Percentiles rank a stretch among this genome's conserved stretches.
These are phyloP conservation scores for Umbelopsis sp. DNA, from an alignment of 192 early-diverging fungal species.

Conservation along the genomic window DNA sequence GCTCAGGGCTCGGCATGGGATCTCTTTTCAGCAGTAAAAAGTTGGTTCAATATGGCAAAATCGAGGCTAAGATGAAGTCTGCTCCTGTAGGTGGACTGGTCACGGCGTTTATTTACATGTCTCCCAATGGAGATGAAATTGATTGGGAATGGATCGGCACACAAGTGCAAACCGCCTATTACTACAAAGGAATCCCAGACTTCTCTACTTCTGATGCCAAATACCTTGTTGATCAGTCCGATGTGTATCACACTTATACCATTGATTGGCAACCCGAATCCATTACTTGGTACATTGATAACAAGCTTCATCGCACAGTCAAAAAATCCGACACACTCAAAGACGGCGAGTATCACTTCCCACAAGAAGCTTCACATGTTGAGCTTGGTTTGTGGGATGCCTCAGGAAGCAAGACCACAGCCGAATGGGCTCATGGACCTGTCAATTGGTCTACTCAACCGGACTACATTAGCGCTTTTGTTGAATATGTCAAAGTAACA, in stretches of 20 bases:
- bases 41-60: conserved; percentile 47
- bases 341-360: conserved; percentile 24
- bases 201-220: conserved; percentile 25
- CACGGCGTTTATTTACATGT: conserved; percentile 45
- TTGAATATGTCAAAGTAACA: too few species aligned
- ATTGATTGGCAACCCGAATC: conserved; percentile 49
- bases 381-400: conserved; percentile 51
- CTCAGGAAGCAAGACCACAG: conserved; percentile 17
- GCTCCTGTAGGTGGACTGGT: conserved; percentile 37
- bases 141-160: conserved; percentile 55
- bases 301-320: conserved; percentile 38
- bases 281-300: conserved; percentile 55
- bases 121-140: conserved; percentile 14
- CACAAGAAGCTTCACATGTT: conserved; percentile 15
- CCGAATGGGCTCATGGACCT: conserved; percentile 35
- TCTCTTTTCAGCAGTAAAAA: conserved; percentile 35
- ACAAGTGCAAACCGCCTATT: conserved; percentile 22
- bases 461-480: too few species aligned
- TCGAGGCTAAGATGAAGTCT: conserved; percentile 42
- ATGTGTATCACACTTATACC: conserved; percentile 48
- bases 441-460: background rate
- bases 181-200: background rate
- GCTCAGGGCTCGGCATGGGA: conserved; percentile 25
- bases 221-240: conserved; percentile 31
- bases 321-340: conserved; percentile 33